Evolutionary conservation across 306 rosid species (phyloP).

Genomic region (Fragaria ananassa): DNA sequence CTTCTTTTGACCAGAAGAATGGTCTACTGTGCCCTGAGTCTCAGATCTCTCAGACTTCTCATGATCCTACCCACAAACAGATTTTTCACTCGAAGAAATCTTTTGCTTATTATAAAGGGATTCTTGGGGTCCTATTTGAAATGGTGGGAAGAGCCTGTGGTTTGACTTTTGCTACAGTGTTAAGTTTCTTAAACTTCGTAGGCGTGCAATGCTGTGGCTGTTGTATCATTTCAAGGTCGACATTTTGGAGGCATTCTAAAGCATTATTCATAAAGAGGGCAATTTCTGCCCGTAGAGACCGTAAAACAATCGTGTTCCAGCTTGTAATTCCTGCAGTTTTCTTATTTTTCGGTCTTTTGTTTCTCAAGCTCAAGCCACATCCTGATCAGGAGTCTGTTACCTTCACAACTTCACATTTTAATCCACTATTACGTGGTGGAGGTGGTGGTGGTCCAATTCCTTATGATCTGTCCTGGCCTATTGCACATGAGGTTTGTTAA

Average conservation of each 20-base stretch:
- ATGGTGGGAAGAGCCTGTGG: slow-evolving; percentile 58
- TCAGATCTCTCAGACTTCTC: slow-evolving; percentile 44
- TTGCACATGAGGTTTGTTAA: slow-evolving; percentile 74
- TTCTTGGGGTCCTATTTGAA: slow-evolving; percentile 51
- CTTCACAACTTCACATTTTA: slow-evolving; percentile 82
- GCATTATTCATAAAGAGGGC: slow-evolving; percentile 83
- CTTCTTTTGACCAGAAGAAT: slow-evolving; percentile 45
- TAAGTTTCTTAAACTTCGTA: slow-evolving; percentile 54
- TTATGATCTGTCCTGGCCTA: slow-evolving; percentile 65
- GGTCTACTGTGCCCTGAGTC: slow-evolving; percentile 32
- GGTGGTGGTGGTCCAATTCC: slow-evolving; percentile 99
- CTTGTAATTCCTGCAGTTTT: slow-evolving; percentile 85
- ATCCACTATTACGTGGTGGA: slow-evolving; percentile 80
- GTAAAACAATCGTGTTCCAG: slow-evolving; percentile 83
- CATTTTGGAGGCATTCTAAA: slow-evolving; percentile 83
- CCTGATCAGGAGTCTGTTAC: slow-evolving; percentile 81
- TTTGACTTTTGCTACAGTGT: slow-evolving; percentile 49
- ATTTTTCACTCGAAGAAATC: slow-evolving; percentile 34
- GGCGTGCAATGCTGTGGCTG: slow-evolving; percentile 65
- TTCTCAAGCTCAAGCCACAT: slow-evolving; percentile 95
- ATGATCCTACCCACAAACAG: slow-evolving; percentile 40
- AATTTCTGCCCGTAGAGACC: slow-evolving; percentile 90
- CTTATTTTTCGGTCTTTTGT: slow-evolving; percentile 79
- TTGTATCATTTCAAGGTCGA: slow-evolving; percentile 64
- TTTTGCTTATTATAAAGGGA: slow-evolving; percentile 50